Percentiles rank a stretch among this genome's conserved stretches.
phyloP scores from a whole-genome alignment of 768 basidiomycete species.

The Rhodotorula paludigena region DNA sequence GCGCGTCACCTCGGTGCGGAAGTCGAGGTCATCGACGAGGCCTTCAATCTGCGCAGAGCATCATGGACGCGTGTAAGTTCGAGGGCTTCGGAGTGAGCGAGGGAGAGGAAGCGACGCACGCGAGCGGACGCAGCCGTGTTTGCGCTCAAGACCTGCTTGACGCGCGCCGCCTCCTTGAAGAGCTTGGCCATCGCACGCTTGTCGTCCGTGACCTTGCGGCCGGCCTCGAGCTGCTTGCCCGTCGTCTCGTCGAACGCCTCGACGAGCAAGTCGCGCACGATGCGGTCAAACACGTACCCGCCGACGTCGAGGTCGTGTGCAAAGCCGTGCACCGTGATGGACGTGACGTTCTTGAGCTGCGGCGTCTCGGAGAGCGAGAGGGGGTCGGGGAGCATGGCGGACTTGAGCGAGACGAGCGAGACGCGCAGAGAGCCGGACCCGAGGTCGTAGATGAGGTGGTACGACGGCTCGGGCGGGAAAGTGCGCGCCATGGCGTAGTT shows the following conservation, averaged over 20 bases:
- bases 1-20: conserved; percentile 69
- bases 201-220: conserved; percentile 55
- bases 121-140: conserved; percentile 72
- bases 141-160: conserved; percentile 89
- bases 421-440: conserved; percentile 78
- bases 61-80: not conserved
- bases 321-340: conserved; percentile 67
- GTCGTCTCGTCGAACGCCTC: conserved; percentile 69
- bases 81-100: not conserved
- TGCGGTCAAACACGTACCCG: conserved; percentile 78
- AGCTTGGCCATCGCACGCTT: conserved; percentile 81
- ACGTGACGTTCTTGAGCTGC: conserved; percentile 47
- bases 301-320: conserved; percentile 73
- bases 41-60: conserved; percentile 66
- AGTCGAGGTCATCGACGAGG: conserved; percentile 83
- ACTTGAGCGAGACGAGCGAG: conserved; percentile 65
- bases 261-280: conserved; percentile 72
- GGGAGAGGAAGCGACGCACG: conserved; percentile 50
- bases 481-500: conserved; percentile 96
- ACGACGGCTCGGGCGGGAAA: conserved; percentile 65
- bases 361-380: conserved; percentile 42
- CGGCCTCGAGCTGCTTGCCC: conserved; percentile 46
- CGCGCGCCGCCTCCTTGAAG: conserved; percentile 84
- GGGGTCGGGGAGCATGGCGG: conserved; percentile 52
- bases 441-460: conserved; percentile 89